A percentile compares a stretch with the other conserved stretches of the same genome.
Evolutionary conservation across 208 protist genomes (phyloP).

Genomic region (Phytomonas francai): DNA sequence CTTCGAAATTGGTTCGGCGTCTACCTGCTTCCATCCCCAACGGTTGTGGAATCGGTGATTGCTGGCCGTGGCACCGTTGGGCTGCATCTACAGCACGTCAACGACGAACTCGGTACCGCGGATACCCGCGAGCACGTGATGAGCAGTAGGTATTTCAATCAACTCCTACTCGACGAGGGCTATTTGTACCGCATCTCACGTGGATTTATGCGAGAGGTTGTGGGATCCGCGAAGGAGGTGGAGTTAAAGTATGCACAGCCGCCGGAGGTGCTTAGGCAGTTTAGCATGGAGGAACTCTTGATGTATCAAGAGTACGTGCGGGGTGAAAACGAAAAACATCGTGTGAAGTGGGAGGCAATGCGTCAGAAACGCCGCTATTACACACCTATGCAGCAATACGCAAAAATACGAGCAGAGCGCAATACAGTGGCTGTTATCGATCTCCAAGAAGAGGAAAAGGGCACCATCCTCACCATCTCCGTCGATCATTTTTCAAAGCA

Average conservation of each 20-base stretch:
- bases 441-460: conserved; percentile 41
- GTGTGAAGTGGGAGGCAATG: conserved; percentile 45
- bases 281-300: conserved; percentile 57
- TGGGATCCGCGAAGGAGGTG: conserved; percentile 63
- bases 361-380: conserved; percentile 54
- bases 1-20: conserved; percentile 83
- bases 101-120: conserved; percentile 43
- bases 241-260: conserved; percentile 60
- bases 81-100: conserved; percentile 48
- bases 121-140: conserved; percentile 82
- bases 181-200: conserved; percentile 61
- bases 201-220: conserved; percentile 41
- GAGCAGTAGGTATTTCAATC: conserved; percentile 77
- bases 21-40: conserved; percentile 80
- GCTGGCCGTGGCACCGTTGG: conserved; percentile 24
- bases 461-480: conserved; percentile 48
- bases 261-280: conserved; percentile 56
- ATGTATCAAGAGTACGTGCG: conserved; percentile 82
- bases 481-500: conserved; percentile 26
- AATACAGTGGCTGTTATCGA: conserved; percentile 54
- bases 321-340: conserved; percentile 45
- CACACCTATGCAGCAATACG: conserved; percentile 60
- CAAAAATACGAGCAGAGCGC: conserved; percentile 41
- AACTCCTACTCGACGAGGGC: conserved; percentile 53
- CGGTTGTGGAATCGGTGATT: conserved; percentile 55